These are phyloP conservation scores for Cordyceps tenuipes DNA, from an alignment of 2,329 filamentous ascomycete species.

Conservation along the genomic window DNA sequence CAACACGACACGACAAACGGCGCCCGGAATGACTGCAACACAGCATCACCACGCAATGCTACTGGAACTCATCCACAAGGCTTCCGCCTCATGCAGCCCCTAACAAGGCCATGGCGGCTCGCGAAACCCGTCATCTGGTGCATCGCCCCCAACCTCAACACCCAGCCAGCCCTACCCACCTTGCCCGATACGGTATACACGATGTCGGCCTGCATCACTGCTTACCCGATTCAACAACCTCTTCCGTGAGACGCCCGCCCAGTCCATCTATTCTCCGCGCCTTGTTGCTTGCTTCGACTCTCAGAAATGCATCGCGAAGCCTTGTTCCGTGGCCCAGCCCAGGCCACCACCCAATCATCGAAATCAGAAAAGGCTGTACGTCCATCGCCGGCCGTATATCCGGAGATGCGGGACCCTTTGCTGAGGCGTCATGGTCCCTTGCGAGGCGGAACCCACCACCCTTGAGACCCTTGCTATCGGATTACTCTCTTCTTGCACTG, in stretches of 20 bases:
- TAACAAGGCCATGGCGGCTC: not conserved
- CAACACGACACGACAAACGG: not conserved
- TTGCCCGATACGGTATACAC: not conserved
- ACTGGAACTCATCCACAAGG: not conserved
- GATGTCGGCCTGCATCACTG: not conserved
- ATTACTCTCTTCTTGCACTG: not conserved
- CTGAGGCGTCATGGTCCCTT: not conserved
- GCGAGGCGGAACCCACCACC: not conserved
- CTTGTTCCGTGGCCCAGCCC: not conserved
- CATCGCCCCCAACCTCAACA: not conserved
- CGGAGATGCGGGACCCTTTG: slow-evolving; percentile 1
- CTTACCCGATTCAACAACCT: slow-evolving; percentile 4
- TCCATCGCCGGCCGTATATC: slow-evolving; percentile 7
- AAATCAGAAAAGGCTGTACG: not conserved
- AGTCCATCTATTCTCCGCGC: not conserved
- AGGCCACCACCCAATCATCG: not conserved
- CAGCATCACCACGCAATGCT: not conserved
- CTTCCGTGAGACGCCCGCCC: not conserved
- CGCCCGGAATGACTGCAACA: not conserved
- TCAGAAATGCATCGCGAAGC: not conserved
- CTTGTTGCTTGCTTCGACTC: not conserved
- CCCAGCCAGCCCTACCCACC: not conserved
- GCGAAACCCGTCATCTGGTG: not conserved
- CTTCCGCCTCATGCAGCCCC: not conserved
- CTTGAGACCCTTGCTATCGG: not conserved